Evolutionary conservation across 2,329 filamentous ascomycete genomes (phyloP).

Genomic region (Pseudogymnoascus sp.): DNA sequence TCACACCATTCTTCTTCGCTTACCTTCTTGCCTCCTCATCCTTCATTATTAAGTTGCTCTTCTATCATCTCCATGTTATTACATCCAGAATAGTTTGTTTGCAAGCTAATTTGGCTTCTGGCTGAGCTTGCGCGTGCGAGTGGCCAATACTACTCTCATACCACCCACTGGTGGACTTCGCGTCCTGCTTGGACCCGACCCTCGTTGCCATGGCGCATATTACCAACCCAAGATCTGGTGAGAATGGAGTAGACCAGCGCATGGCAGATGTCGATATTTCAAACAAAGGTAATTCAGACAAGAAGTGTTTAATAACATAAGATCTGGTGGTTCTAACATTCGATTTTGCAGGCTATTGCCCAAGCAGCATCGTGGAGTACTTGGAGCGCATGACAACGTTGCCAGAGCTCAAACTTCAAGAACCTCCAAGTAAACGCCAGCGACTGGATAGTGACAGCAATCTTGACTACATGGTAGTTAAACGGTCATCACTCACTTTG

Average conservation of each 20-base stretch:
- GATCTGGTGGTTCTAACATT: slow-evolving; percentile 15
- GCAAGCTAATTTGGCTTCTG: not conserved
- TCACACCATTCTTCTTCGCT: not conserved
- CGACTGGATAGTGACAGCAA: not conserved
- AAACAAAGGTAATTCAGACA: not conserved
- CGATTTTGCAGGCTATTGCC: slow-evolving; percentile 19
- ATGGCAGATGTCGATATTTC: not conserved
- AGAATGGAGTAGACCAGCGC: not conserved
- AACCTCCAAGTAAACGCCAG: not conserved
- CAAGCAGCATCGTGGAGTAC: not conserved
- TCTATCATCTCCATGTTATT: not conserved
- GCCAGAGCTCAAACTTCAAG: slow-evolving; percentile 14
- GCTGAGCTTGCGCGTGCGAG: not conserved
- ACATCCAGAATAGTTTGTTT: not conserved
- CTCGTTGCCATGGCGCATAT: not conserved
- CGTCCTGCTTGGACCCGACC: not conserved
- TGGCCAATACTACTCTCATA: slow-evolving; percentile 1
- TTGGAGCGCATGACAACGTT: slow-evolving; percentile 20
- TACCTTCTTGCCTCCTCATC: not conserved
- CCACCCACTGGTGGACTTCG: not conserved
- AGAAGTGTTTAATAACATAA: not conserved
- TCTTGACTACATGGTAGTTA: slow-evolving; percentile 21
- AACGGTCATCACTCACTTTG: slow-evolving; percentile 18
- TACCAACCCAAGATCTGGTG: not conserved
- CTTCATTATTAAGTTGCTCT: not conserved